Base-by-base conservation (phyloP, 1,284 basidiomycete species). In the Apiotrichum sp. region DNA sequence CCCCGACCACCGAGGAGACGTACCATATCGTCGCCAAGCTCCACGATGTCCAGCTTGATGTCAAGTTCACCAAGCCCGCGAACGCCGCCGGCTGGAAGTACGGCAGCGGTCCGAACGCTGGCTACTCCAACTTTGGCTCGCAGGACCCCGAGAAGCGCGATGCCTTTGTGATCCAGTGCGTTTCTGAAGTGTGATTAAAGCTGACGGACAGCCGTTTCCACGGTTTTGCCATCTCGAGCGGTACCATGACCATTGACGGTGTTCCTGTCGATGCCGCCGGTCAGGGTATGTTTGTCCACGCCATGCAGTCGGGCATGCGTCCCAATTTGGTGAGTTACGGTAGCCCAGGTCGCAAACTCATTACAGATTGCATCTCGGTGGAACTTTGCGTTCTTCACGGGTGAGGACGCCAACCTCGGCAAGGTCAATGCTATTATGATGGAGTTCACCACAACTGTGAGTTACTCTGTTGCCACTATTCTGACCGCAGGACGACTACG, bases 221-320 rank as follows among this genome's bases (percentile, higher is more conserved):
- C 87, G 93, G 92, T 5, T 80, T 84, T 46, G 81, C 82, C 59
- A 68, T 78, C 56, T 84, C 81, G 50, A 79, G 79, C 16, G 93
- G 93, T 1, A 81, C 85, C 62, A 73, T 98, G 70, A 82, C 91
- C 56, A 73, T 81, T 63, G 82, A 86, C 47, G 93, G 92, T 39
- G 77, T 82, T 52, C 84, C 87, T 14, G 77, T 83, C 57, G 72
- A 83, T 41, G 80, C 86, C 43, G 80, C 83, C 39, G 93, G 90
- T 43, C 80, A 84, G n/a, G 93, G 89, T 40, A 89, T 93, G 85
- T 88, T 97, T 71, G 83, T 96, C 29, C 90, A 96, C 75, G 95
- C 96, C 33, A 95, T 98, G 73, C 96, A 98, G 76, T 95, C 93
- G 68, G 61, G 61, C 36, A 97, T 99, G 92, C 84, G 93, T 9